Evolutionary conservation across 2,329 filamentous ascomycete species (phyloP), one percentile per base, ranked within the genome.

Genomic region (Colletotrichum sp.): DNA sequence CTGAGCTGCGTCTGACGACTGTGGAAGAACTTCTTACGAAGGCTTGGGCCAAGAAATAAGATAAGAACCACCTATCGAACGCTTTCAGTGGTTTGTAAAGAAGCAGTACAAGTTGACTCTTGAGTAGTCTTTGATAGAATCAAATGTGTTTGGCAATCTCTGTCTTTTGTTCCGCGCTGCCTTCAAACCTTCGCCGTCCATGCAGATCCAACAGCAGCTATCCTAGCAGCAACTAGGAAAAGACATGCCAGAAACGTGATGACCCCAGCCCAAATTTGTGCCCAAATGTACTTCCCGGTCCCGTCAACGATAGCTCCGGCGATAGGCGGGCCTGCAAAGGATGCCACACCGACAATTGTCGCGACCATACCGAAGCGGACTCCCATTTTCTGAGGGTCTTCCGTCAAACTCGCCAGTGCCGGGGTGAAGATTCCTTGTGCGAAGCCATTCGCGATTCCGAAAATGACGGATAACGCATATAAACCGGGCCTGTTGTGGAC

Each of bases 131-230:
- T 33, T 33, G 2, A 11, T 33, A 33, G 31, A 33, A 33, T 33
- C 8, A 33, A 33, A 8, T 33, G 31, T 11, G 8, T 33, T 33
- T 33, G 31, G 43, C 43, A 51, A 8, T 51, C 43, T 18, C 24
- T 27, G 1, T 18, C 9, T 1, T 18, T 2, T 3, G 15, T 13
- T 11, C 15, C 54, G 54, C 27, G 1, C 8, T 57, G 27, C 27
- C 29, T 21, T 57, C 27, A 57, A 8, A 57, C 54, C 54, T 57
- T 57, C 54, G 54, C 54, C 27, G 54, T 27, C 54, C 54, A 57
- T 27, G 54, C 27, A 15, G 54, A 27, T 29, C 54, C 54, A 57
- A 57, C 54, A 29, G 54, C 54, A 24, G 54, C 54, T 27, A 57
- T 29, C n/a, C 54, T 57, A 29, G 54, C 54, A 57, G 54, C 54